Conservation (phyloP, 441 rosid species). For the Euphorbia celastroides region DNA sequence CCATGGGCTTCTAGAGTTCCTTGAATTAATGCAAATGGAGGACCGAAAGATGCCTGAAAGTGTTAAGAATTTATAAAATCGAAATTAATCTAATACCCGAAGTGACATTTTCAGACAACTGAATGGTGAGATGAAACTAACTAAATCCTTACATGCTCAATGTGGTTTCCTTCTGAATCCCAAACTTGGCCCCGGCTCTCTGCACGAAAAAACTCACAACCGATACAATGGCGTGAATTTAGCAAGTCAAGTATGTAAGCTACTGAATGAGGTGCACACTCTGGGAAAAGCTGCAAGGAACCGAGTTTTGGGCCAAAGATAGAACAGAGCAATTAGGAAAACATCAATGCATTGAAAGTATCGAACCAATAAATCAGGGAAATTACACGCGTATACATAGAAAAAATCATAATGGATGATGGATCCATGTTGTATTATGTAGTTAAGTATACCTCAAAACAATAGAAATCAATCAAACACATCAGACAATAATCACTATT, state of each 20-base stretch:
- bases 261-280: conserved; percentile 80
- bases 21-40: conserved; percentile 92
- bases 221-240: conserved; percentile 58
- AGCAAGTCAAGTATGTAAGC: conserved; percentile 60
- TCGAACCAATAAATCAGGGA: neutral
- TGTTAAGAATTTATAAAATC: too few species aligned
- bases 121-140: too few species aligned
- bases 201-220: conserved; percentile 79
- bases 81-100: too few species aligned
- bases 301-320: conserved; percentile 6
- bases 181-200: conserved; percentile 64
- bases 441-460: neutral
- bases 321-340: neutral
- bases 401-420: too few species aligned
- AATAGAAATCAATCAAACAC: neutral
- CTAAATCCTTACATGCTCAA: conserved; percentile 52
- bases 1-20: conserved; percentile 81
- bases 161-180: conserved; percentile 72
- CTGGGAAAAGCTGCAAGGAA: conserved; percentile 69
- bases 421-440: neutral
- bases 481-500: neutral
- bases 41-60: conserved; percentile 54
- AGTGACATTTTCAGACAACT: too few species aligned
- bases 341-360: neutral
- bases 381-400: neutral